Evolutionary conservation across 2,329 filamentous ascomycete genomes (phyloP).

Genomic region (Orbilia blumenaviensis): DNA sequence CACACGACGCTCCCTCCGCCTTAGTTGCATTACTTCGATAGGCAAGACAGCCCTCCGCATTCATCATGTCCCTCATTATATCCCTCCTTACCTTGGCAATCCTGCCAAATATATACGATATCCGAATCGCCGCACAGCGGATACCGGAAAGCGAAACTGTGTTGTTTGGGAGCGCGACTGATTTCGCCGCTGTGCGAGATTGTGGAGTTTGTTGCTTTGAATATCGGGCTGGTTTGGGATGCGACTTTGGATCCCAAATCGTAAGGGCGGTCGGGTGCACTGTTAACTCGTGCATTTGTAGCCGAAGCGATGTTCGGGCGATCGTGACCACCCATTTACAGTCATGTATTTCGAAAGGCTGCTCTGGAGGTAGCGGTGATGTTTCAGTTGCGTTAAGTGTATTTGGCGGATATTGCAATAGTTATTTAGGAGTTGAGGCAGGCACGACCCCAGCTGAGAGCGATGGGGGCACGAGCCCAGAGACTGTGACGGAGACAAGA

Average conservation of each 20-base stretch:
- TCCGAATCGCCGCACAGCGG: background rate
- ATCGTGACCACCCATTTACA: background rate
- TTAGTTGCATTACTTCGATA: background rate
- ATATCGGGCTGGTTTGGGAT: background rate
- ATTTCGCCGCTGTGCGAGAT: background rate
- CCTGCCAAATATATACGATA: too few relatives aligned
- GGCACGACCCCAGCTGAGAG: background rate
- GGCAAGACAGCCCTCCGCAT: background rate
- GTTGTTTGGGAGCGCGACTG: background rate
- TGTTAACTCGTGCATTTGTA: conserved; percentile 19
- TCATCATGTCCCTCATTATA: background rate
- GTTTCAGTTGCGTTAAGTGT: conserved; percentile 1
- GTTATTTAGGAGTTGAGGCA: background rate
- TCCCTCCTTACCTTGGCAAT: background rate
- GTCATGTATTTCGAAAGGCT: background rate
- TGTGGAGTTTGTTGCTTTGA: conserved; percentile 17
- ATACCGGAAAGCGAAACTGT: background rate
- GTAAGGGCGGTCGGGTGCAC: background rate
- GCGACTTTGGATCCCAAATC: background rate
- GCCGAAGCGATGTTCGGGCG: conserved; percentile 1
- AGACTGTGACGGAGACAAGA: background rate
- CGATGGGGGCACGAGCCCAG: background rate
- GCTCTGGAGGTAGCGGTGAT: background rate
- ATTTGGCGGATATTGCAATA: conserved; percentile 16
- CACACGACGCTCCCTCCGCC: background rate